Base-by-base conservation (phyloP, 2,329 filamentous ascomycete genomes). In the Calycina marina region DNA sequence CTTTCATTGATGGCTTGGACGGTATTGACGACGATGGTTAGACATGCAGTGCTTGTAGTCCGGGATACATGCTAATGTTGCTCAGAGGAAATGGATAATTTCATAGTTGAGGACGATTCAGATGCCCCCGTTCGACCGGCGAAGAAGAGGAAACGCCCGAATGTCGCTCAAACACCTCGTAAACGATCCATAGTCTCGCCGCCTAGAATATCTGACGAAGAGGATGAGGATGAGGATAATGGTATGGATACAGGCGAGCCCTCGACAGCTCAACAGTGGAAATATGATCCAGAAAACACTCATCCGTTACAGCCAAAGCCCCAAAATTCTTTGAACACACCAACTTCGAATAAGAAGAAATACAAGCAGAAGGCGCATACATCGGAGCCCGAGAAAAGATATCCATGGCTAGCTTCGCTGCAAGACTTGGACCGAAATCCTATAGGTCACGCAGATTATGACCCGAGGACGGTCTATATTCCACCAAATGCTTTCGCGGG, bases 401-500 rank as follows among this genome's bases (percentile, higher is more conserved):
- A 98, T 50, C 59, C 81, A 9, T 98, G 90, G 90, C 67, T 98
- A 34, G 86, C 84, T 31, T 77, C 86, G 38, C 69, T 90, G 36
- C 63, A 69, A 44, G 90, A 98, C 54, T 83, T 84, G 30, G 85
- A 96, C 47, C 74, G 77, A 32, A 76, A 93, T 48, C 69, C 77
- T 0, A 70, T 72, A 0, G 77, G 70, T 6, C 74, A 94, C 53
- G 78, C 86, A 0, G 88, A 98, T 35, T 93, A 88, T 47, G 86
- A 98, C 47, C 83, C 84, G 6, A 70, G 83, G 13, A 92, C 85
- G 0, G 68, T 98, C n/a, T 93, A 77, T 54, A 79, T 98, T 18
- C 90, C 90, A 1, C 80, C 83, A 0, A 52, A 64, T 18, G 83
- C 84, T 0, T 93, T 77, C 75, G 59, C 60, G 17, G 77, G 80